Evolutionary conservation across 208 protist genomes (phyloP).

Genomic region (Crithidia thermophila): DNA sequence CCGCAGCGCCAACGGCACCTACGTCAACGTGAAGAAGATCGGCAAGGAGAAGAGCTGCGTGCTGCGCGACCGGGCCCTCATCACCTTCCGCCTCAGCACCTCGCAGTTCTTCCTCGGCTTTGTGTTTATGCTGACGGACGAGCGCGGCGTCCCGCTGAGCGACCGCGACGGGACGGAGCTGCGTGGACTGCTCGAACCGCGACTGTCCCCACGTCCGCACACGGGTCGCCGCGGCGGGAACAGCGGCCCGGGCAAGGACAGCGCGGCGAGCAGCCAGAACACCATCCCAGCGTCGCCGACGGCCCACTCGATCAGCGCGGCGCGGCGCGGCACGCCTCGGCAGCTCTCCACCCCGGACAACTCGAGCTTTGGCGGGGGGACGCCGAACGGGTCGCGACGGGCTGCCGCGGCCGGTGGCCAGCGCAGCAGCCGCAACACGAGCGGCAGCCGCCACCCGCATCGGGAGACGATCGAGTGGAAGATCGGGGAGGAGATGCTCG

Average conservation of each 20-base stretch:
- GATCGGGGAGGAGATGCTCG: slow-evolving; percentile 90
- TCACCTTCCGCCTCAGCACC: slow-evolving; percentile 85
- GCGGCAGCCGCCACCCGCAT: slow-evolving; percentile 35
- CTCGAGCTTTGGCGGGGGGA: slow-evolving; percentile 37
- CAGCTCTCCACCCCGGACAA: slow-evolving; percentile 50
- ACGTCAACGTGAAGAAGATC: slow-evolving; percentile 89
- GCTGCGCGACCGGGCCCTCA: slow-evolving; percentile 74
- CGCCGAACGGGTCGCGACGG: slow-evolving; percentile 26
- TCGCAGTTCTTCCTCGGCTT: slow-evolving; percentile 90
- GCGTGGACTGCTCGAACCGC: slow-evolving; percentile 25
- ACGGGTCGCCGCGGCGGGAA: slow-evolving; percentile 21
- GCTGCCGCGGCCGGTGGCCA: not conserved
- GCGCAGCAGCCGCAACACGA: slow-evolving; percentile 22
- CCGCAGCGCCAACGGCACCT: slow-evolving; percentile 86
- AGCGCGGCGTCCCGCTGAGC: slow-evolving; percentile 55
- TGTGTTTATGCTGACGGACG: slow-evolving; percentile 80
- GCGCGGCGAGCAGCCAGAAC: slow-evolving; percentile 20
- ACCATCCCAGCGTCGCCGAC: slow-evolving; percentile 14
- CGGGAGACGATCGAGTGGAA: slow-evolving; percentile 92
- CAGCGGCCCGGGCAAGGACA: slow-evolving; percentile 8
- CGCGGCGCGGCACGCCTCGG: slow-evolving; percentile 40
- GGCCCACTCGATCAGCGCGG: slow-evolving; percentile 12
- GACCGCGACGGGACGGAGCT: slow-evolving; percentile 21
- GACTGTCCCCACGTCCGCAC: slow-evolving; percentile 21
- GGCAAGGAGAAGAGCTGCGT: slow-evolving; percentile 75